A percentile compares a stretch with the other conserved stretches of the same genome.
Conservation (phyloP, 2,329 filamentous ascomycete genomes). For the Fonsecaea monophora region DNA sequence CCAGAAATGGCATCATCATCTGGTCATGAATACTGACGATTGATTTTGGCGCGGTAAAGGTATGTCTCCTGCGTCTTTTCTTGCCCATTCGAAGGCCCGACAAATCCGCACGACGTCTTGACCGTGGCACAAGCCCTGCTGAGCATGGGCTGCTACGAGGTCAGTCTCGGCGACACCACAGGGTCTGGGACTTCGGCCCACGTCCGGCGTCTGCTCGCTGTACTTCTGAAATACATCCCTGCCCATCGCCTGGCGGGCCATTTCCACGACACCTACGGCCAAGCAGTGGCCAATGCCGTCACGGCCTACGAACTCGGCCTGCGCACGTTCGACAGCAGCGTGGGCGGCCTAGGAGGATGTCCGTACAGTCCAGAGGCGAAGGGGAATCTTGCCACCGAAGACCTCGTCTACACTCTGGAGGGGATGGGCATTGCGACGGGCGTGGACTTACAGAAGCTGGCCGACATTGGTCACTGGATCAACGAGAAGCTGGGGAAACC, state of each 20-base stretch:
- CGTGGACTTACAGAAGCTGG: conserved; percentile 60
- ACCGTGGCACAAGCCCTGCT: conserved; percentile 66
- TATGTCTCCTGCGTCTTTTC: conserved; percentile 50
- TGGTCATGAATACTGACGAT: too few species aligned
- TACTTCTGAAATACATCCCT: conserved; percentile 58
- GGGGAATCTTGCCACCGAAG: conserved; percentile 84
- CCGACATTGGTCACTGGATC: conserved; percentile 76
- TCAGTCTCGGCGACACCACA: conserved; percentile 87
- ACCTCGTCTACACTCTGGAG: conserved; percentile 73
- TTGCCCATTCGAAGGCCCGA: conserved; percentile 60
- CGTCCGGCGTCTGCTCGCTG: conserved; percentile 44
- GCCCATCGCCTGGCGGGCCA: conserved; percentile 78
- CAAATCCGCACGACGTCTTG: conserved; percentile 58
- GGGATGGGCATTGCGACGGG: conserved; percentile 62
- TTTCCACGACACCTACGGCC: conserved; percentile 88
- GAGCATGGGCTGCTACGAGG: conserved; percentile 90
- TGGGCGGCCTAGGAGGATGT: conserved; percentile 81
- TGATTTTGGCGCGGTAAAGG: conserved; percentile 45
- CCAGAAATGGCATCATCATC: too few species aligned
- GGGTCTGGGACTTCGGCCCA: conserved; percentile 76
- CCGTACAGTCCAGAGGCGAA: conserved; percentile 85
- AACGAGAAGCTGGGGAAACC: conserved; percentile 67
- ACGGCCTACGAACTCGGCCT: conserved; percentile 79
- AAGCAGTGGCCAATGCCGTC: conserved; percentile 79
- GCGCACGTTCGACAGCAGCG: conserved; percentile 77